Evolutionary conservation across 2,329 filamentous ascomycete species (phyloP), one percentile per base, ranked within the genome.

Genomic region (Pseudophaeomoniella oleicola): DNA sequence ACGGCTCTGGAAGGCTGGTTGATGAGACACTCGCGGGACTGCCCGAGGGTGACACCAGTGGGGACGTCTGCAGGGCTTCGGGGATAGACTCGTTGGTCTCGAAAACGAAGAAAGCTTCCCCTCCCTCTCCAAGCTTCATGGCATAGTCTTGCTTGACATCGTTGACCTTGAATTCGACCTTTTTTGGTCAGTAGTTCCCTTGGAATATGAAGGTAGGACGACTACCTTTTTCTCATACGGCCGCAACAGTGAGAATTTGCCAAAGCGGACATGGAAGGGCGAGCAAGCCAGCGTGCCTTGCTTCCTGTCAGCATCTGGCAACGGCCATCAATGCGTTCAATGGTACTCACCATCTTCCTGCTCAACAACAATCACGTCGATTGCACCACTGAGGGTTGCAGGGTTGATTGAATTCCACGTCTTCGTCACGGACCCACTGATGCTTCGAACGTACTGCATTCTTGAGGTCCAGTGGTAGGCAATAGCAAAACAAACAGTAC

Each of bases 391-490:
- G 39, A 98, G 74, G 10, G 90, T 98, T 32, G 90, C 86, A 35
- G 90, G 90, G 60, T 98, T 98, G 69, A 98, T 93, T 16, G 87
- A 94, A 62, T 98, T 98, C 90, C 90, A 98, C 59, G 90, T 88
- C 64, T 90, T 94, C 50, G 87, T 93, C 51, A 98, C 88, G 36
- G 86, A 92, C 57, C 87, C 87, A 60, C 85, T 90, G 50, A 96
- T 75, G 54, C 87, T 93, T 49, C 90, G 76, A 48, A 96, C 87
- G 81, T 96, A 96, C 70, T 96, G 87, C 90, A 96, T 96, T 44
- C 50, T 46, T 43, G 42, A 32, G 37, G 40, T 32, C 9, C n/a
- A 27, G 22, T 27, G 22, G 22, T n/a, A 9, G 22, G 22, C 22
- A 27, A 27, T n/a, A 27, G 9, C 22, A 27, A 27, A 27, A 27